Evolutionary conservation across 2,329 filamentous ascomycete species (phyloP).

Genomic region (Trichoderma cornu-damae): DNA sequence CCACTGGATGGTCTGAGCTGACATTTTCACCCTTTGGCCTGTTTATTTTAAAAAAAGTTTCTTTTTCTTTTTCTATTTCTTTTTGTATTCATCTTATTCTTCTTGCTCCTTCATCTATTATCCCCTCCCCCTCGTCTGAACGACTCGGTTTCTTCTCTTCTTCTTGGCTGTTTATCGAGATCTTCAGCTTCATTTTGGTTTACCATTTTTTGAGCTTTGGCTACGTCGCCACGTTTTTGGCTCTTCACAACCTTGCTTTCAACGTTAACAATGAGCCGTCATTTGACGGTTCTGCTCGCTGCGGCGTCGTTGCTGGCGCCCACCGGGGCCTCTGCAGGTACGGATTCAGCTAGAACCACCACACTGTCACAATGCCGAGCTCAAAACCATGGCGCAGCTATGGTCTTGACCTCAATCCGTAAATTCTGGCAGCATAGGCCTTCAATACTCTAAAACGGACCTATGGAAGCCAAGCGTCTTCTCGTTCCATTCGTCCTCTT

Average conservation of each 20-base stretch:
- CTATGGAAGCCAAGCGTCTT: neutral
- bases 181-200: neutral
- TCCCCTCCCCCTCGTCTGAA: neutral
- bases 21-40: neutral
- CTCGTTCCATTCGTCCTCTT: neutral
- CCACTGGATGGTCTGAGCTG: constrained; percentile 7
- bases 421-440: neutral
- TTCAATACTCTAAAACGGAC: neutral
- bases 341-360: neutral
- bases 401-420: neutral
- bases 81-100: too few species aligned
- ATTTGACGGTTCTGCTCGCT: constrained; percentile 21
- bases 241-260: neutral
- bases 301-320: constrained; percentile 17
- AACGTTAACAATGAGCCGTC: constrained; percentile 13
- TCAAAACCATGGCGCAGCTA: neutral
- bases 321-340: constrained; percentile 20
- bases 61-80: neutral
- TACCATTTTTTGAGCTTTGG: neutral
- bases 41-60: neutral
- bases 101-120: neutral
- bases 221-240: neutral
- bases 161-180: neutral
- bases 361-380: neutral
- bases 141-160: neutral